A percentile compares a stretch with the other conserved stretches of the same genome.
Conservation (phyloP, 2,329 filamentous ascomycete genomes). For the Botrytis paeoniae region DNA sequence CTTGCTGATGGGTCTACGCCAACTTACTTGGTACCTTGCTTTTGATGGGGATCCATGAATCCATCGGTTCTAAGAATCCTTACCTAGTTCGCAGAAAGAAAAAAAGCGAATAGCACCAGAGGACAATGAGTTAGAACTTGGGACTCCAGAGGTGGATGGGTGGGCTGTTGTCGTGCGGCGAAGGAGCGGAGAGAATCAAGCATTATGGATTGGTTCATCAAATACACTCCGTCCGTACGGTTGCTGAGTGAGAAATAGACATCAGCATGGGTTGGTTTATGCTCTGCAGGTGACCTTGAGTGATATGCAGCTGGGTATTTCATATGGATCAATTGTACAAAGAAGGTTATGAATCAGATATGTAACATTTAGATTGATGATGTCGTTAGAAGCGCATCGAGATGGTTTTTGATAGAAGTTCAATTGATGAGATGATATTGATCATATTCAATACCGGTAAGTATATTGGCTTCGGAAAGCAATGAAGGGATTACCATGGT, state of each 20-base stretch:
- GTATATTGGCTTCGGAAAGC: not conserved
- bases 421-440: not conserved
- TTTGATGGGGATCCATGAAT: conserved; percentile 9
- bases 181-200: not conserved
- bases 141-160: not conserved
- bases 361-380: conserved; percentile 2
- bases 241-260: conserved; percentile 17
- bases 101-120: not conserved
- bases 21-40: conserved; percentile 9
- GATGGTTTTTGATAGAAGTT: not conserved
- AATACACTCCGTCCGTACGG: not conserved
- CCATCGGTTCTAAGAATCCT: conserved; percentile 18
- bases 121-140: not conserved
- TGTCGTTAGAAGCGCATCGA: not conserved
- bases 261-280: conserved; percentile 4
- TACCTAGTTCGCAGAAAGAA: conserved; percentile 9
- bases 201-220: not conserved
- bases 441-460: not conserved
- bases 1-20: conserved; percentile 6
- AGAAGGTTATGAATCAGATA: conserved; percentile 1
- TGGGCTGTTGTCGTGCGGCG: not conserved
- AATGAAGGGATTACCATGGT: not conserved
- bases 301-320: conserved; percentile 3
- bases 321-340: not conserved
- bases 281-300: conserved; percentile 8